These are phyloP conservation scores for Sanghuangporus sanghuang DNA, from an alignment of 1,284 basidiomycete species.

Conservation along the genomic window DNA sequence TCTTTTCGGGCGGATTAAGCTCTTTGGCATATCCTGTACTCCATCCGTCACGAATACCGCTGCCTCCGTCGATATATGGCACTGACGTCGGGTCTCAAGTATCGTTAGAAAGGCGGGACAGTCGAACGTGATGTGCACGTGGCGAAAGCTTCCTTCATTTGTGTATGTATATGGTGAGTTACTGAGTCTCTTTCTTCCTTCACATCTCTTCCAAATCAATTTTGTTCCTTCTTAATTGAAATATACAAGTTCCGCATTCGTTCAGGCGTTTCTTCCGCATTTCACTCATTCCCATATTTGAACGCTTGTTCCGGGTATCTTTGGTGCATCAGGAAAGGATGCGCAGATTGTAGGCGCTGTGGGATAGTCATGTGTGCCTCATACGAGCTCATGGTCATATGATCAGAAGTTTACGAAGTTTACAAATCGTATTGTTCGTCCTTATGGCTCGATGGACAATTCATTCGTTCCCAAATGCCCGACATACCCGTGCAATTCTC, in stretches of 20 bases:
- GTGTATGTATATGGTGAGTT: slow-evolving; percentile 8
- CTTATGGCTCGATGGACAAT: neutral
- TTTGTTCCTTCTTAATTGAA: neutral
- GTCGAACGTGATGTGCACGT: slow-evolving; percentile 3
- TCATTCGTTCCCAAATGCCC: neutral
- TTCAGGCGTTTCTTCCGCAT: neutral
- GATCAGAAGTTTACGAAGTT: neutral
- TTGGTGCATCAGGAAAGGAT: neutral
- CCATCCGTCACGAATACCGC: slow-evolving; percentile 11
- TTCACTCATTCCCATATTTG: neutral
- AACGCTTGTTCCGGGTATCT: neutral
- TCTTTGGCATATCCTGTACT: slow-evolving; percentile 12
- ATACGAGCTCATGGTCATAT: neutral
- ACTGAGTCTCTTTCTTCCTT: neutral
- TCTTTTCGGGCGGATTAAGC: neutral
- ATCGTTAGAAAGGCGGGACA: slow-evolving; percentile 8
- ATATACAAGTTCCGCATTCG: neutral
- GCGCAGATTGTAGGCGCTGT: neutral
- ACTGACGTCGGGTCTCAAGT: slow-evolving; percentile 7
- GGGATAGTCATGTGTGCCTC: neutral
- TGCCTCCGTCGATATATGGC: slow-evolving; percentile 12
- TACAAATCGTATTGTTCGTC: neutral
- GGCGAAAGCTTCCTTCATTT: neutral
- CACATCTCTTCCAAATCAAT: neutral
- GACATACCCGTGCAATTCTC: neutral